These are phyloP conservation scores for Benincasa hispida DNA, from an alignment of 306 rosid genomes.

Conservation along the genomic window DNA sequence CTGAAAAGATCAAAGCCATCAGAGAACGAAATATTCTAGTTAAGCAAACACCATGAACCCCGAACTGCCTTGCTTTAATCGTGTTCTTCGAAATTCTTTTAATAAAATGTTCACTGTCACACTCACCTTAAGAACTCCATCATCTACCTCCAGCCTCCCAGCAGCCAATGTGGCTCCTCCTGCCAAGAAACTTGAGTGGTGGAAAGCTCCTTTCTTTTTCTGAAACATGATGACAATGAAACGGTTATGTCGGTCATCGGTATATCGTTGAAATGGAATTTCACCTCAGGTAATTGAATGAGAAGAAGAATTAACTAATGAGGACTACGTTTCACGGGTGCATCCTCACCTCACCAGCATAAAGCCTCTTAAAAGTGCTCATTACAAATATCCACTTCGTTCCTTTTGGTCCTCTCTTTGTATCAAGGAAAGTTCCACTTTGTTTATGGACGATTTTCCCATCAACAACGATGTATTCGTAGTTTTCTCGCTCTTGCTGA, in stretches of 20 bases:
- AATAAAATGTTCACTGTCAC: background rate
- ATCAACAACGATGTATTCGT: constrained; percentile 42
- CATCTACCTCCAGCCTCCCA: constrained; percentile 64
- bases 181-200: constrained; percentile 91
- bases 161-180: constrained; percentile 90
- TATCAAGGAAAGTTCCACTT: constrained; percentile 50
- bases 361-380: constrained; percentile 82
- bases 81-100: background rate
- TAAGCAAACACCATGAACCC: background rate
- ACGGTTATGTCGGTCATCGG: no score
- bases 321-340: background rate
- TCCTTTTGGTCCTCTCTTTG: constrained; percentile 26
- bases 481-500: constrained; percentile 72
- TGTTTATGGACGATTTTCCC: constrained; percentile 47
- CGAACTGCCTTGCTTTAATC: background rate
- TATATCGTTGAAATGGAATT: background rate
- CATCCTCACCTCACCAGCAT: constrained; percentile 73
- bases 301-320: background rate
- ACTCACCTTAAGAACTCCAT: constrained; percentile 62
- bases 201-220: constrained; percentile 85
- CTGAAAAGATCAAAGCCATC: constrained; percentile 35
- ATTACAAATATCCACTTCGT: constrained; percentile 88
- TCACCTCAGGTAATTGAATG: background rate
- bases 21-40: background rate
- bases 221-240: constrained; percentile 10